Conservation (phyloP, 192 early-diverging fungal species). For the Backusella tuberculispora region DNA sequence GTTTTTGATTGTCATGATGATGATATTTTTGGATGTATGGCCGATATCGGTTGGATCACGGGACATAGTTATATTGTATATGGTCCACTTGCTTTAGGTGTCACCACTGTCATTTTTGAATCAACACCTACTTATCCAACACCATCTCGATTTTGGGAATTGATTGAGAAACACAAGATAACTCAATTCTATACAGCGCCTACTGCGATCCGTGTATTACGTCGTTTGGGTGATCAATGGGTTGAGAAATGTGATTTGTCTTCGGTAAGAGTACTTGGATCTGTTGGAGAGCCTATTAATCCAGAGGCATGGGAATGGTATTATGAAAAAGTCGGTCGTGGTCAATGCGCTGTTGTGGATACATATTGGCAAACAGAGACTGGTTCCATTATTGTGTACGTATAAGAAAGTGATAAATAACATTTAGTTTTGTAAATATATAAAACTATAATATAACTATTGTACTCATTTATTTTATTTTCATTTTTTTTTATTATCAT, state of each 20-base stretch:
- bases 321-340: slow-evolving; percentile 83
- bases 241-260: slow-evolving; percentile 81
- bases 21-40: slow-evolving; percentile 93
- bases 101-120: slow-evolving; percentile 94
- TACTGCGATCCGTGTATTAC: slow-evolving; percentile 92
- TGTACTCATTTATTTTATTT: background rate
- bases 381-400: slow-evolving; percentile 80
- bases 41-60: slow-evolving; percentile 92
- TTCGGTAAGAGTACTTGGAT: slow-evolving; percentile 86
- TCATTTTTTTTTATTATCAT: background rate
- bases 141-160: slow-evolving; percentile 78
- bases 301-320: slow-evolving; percentile 99
- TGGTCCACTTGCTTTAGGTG: slow-evolving; percentile 85
- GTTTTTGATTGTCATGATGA: slow-evolving; percentile 91
- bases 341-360: slow-evolving; percentile 91
- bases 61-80: slow-evolving; percentile 88
- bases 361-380: slow-evolving; percentile 98
- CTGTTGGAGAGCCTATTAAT: slow-evolving; percentile 98
- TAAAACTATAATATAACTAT: background rate
- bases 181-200: slow-evolving; percentile 98
- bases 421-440: too few relatives aligned
- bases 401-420: too few relatives aligned
- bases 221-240: slow-evolving; percentile 79
- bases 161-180: slow-evolving; percentile 87
- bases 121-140: slow-evolving; percentile 92